Conservation (phyloP, 129 eudicot species). For the Pulicaria dysenterica region DNA sequence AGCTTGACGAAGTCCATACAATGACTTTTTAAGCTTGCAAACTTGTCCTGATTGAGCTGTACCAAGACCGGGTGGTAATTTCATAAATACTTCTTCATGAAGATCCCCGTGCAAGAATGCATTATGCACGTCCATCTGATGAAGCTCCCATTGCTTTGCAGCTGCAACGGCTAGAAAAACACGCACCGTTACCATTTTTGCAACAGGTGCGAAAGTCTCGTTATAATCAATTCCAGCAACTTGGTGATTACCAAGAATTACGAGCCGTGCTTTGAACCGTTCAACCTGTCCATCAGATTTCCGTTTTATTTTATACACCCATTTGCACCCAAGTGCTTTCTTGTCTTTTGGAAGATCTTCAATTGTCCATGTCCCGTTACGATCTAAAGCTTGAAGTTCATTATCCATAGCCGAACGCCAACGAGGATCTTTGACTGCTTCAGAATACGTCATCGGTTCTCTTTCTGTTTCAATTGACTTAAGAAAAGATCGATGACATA, state of each 20-base stretch:
- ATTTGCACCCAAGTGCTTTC: neutral
- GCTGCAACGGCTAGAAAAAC: neutral
- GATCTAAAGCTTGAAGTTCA: slow-evolving; percentile 4
- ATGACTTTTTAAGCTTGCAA: slow-evolving; percentile 18
- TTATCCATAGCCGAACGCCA: neutral
- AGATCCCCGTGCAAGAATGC: slow-evolving; percentile 1
- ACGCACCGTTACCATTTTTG: neutral
- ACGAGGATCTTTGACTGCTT: neutral
- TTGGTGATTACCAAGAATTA: slow-evolving; percentile 13
- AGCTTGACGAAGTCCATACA: slow-evolving; percentile 21
- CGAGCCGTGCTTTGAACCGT: slow-evolving; percentile 5
- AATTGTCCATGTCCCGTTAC: neutral
- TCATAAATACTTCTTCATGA: slow-evolving; percentile 5
- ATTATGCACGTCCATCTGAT: slow-evolving; percentile 24
- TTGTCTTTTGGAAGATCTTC: slow-evolving; percentile 13
- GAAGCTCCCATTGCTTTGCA: slow-evolving; percentile 3
- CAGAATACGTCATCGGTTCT: neutral
- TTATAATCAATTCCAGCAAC: neutral
- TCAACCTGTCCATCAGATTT: neutral
- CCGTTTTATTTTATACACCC: slow-evolving; percentile 12
- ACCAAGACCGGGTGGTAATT: neutral
- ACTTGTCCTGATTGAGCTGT: neutral
- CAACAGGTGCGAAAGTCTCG: neutral
- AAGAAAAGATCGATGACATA: neutral
- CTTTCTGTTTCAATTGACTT: neutral